A percentile compares a stretch with the other conserved stretches of the same genome.
These are phyloP conservation scores for Colletotrichum truncatum DNA, from an alignment of 2,329 filamentous ascomycete species.

Conservation along the genomic window DNA sequence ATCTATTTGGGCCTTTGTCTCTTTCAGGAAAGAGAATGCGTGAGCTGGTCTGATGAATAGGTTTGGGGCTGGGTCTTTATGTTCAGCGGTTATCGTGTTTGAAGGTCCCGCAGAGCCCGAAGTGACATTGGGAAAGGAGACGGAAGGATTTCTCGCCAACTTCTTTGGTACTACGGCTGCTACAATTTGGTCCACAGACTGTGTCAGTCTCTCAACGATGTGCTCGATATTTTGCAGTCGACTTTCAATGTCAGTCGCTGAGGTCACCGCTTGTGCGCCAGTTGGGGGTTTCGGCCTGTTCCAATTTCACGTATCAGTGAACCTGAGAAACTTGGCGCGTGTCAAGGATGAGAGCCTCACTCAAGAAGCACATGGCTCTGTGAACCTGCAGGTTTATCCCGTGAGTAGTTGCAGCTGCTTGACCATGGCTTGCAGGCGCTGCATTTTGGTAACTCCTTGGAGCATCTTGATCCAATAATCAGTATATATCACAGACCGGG, in stretches of 20 bases:
- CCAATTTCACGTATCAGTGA: too few species aligned
- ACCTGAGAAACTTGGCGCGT: background rate
- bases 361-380: background rate
- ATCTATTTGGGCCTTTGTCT: background rate
- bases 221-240: background rate
- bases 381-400: background rate
- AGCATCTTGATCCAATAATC: background rate
- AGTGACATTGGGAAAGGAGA: too few species aligned
- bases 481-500: background rate
- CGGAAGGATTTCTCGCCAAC: background rate
- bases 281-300: background rate
- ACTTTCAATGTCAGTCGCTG: background rate
- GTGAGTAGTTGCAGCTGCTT: background rate
- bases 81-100: too few species aligned
- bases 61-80: background rate
- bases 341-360: background rate
- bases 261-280: background rate
- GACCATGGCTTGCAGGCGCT: constrained; percentile 15
- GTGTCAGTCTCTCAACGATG: background rate
- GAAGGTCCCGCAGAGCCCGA: too few species aligned
- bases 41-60: background rate
- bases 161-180: background rate
- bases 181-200: background rate
- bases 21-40: constrained; percentile 3
- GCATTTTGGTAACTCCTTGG: constrained; percentile 15